Conservation (phyloP, 2,329 filamentous ascomycete genomes). For the Ilyonectria mors-panacis region DNA sequence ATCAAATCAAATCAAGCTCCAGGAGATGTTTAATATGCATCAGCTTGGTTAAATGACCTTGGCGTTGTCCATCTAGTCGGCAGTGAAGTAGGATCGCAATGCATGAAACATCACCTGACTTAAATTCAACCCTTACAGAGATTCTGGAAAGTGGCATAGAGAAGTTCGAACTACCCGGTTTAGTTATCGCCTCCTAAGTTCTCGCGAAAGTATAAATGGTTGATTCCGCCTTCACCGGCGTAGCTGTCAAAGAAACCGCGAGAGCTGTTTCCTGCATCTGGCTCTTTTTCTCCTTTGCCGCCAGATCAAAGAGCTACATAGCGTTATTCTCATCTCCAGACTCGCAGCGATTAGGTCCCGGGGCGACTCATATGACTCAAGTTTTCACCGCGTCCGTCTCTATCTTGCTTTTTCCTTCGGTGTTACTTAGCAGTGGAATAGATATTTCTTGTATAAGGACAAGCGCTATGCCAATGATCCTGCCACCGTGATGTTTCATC, state of each 20-base stretch:
- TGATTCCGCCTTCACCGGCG: conserved; percentile 77
- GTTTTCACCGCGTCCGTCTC: conserved; percentile 37
- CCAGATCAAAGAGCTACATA: conserved; percentile 83
- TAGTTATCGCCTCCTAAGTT: conserved; percentile 72
- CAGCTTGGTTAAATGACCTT: too few species aligned
- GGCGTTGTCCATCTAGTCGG: too few species aligned
- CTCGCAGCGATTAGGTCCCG: conserved; percentile 70
- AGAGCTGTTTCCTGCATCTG: conserved; percentile 84
- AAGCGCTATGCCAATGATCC: too few species aligned
- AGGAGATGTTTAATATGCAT: too few species aligned
- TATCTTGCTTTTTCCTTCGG: conserved; percentile 53
- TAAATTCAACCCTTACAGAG: too few species aligned
- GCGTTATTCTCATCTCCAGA: conserved; percentile 82
- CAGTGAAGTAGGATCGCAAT: too few species aligned
- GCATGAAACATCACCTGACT: too few species aligned
- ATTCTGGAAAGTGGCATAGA: too few species aligned
- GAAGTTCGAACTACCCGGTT: too few species aligned
- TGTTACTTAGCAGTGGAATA: conserved; percentile 63
- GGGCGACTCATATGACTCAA: conserved; percentile 48
- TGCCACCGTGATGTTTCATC: too few species aligned
- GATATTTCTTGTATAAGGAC: conserved; percentile 74
- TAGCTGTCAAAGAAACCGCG: conserved; percentile 83
- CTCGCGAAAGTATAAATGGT: conserved; percentile 79
- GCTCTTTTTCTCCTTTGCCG: conserved; percentile 84
- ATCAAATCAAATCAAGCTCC: too few species aligned